A percentile compares a stretch with the other conserved stretches of the same genome.
Conservation (phyloP, 2,329 filamentous ascomycete genomes). For the Penicillium fuscoglaucum region DNA sequence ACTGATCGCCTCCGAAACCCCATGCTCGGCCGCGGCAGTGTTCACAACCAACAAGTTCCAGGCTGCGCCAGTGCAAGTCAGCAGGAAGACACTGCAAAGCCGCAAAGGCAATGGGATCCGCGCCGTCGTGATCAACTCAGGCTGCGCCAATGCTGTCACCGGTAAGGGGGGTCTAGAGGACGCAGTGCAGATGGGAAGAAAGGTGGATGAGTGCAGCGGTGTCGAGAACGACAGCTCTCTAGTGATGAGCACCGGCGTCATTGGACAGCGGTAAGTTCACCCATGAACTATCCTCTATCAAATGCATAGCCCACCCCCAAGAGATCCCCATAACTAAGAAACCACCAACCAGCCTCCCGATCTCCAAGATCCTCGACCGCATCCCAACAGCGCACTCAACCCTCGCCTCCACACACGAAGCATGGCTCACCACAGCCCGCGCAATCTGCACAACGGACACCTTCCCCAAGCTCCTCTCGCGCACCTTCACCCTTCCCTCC, state of each 20-base stretch:
- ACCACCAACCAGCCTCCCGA: conserved; percentile 65
- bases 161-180: conserved; percentile 87
- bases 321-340: background rate
- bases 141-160: conserved; percentile 95
- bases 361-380: conserved; percentile 80
- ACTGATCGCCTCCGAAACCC: conserved; percentile 79
- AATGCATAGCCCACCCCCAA: background rate
- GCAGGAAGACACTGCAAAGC: conserved; percentile 67
- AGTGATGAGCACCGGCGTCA: conserved; percentile 98
- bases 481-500: conserved; percentile 79
- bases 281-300: no score
- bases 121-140: conserved; percentile 88
- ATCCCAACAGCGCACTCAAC: conserved; percentile 74
- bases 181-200: conserved; percentile 77
- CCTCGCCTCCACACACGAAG: conserved; percentile 72
- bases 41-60: conserved; percentile 99
- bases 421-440: conserved; percentile 83
- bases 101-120: conserved; percentile 69
- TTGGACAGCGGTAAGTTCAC: conserved; percentile 72
- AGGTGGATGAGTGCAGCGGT: conserved; percentile 69
- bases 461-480: conserved; percentile 91
- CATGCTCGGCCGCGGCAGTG: conserved; percentile 84
- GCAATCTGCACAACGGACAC: conserved; percentile 99
- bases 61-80: conserved; percentile 89
- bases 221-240: conserved; percentile 64